Percentiles rank a stretch among this genome's conserved stretches.
phyloP scores from a whole-genome alignment of 2,329 filamentous ascomycete genomes.

The Allantophomopsis cytisporea region DNA sequence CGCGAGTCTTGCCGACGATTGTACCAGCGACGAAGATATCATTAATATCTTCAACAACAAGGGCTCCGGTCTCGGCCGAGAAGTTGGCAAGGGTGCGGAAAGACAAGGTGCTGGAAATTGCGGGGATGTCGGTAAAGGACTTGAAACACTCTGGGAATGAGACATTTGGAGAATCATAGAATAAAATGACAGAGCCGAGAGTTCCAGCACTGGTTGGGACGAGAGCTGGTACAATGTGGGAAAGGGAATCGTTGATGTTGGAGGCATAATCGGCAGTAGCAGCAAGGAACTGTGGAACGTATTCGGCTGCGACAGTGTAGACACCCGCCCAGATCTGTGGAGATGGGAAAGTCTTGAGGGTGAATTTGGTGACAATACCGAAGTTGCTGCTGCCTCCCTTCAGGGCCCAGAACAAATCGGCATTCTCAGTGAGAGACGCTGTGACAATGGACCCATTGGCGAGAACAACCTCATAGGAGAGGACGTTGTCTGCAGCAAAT shows the following conservation, averaged over 20 bases:
- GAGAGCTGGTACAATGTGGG: constrained; percentile 11
- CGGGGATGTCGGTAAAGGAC: constrained; percentile 21
- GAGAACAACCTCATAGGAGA: constrained; percentile 8
- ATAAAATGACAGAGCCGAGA: constrained; percentile 21
- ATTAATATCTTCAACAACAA: constrained; percentile 21
- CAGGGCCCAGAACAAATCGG: constrained; percentile 11
- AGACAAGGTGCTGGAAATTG: constrained; percentile 17
- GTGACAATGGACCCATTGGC: constrained; percentile 7
- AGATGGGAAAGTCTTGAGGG: constrained; percentile 1
- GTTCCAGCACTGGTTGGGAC: constrained; percentile 8
- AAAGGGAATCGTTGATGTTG: constrained; percentile 10
- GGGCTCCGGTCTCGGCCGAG: constrained; percentile 16
- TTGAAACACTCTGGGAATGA: constrained; percentile 19
- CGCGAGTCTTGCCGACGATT: constrained; percentile 12
- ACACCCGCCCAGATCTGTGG: constrained; percentile 7
- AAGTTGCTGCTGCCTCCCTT: constrained; percentile 10
- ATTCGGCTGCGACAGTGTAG: constrained; percentile 9
- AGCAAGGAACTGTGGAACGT: constrained; percentile 9
- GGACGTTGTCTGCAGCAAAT: constrained; percentile 10
- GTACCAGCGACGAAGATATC: constrained; percentile 22
- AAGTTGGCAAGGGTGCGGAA: constrained; percentile 23
- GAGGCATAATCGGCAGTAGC: constrained; percentile 12
- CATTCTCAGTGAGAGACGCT: constrained; percentile 5
- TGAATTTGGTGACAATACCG: constrained; percentile 5
- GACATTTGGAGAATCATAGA: constrained; percentile 20